These are phyloP conservation scores for Marasmius sp. DNA, from an alignment of 1,284 basidiomycete species.

Conservation along the genomic window DNA sequence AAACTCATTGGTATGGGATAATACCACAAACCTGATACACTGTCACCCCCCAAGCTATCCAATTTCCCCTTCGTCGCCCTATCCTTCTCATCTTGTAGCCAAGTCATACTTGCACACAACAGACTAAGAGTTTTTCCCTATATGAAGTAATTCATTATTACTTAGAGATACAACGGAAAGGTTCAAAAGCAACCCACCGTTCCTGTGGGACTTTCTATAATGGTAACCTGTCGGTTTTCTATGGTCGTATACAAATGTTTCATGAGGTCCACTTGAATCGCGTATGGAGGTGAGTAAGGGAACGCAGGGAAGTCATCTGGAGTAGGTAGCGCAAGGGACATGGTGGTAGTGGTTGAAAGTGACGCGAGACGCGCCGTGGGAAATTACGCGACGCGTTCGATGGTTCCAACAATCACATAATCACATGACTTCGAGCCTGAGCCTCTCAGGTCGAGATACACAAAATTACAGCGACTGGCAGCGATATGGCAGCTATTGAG, in stretches of 20 bases:
- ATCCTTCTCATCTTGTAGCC: slow-evolving; percentile 72
- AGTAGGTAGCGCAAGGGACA: slow-evolving; percentile 45
- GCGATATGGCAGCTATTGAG: not conserved
- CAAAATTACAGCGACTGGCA: not conserved
- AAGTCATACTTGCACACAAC: slow-evolving; percentile 77
- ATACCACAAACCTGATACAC: slow-evolving; percentile 29
- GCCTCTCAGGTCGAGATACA: not conserved
- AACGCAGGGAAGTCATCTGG: slow-evolving; percentile 73
- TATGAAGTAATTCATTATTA: not conserved
- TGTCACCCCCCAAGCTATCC: slow-evolving; percentile 36
- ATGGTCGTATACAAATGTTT: slow-evolving; percentile 81
- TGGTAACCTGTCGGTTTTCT: slow-evolving; percentile 73
- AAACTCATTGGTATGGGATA: not conserved
- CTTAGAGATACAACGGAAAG: slow-evolving; percentile 4
- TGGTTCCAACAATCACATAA: not conserved
- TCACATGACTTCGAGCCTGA: not conserved
- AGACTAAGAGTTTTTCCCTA: slow-evolving; percentile 88
- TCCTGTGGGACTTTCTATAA: slow-evolving; percentile 86
- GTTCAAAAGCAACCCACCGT: slow-evolving; percentile 48
- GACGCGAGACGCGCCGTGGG: not conserved
- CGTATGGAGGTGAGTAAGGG: slow-evolving; percentile 82
- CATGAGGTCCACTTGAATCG: slow-evolving; percentile 91
- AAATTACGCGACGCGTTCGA: not conserved
- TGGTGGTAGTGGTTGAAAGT: not conserved
- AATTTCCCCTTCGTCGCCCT: slow-evolving; percentile 67